Evolutionary conservation across 2,329 filamentous ascomycete genomes (phyloP), one percentile per base, ranked within the genome.

Genomic region (Whalleya microplaca): DNA sequence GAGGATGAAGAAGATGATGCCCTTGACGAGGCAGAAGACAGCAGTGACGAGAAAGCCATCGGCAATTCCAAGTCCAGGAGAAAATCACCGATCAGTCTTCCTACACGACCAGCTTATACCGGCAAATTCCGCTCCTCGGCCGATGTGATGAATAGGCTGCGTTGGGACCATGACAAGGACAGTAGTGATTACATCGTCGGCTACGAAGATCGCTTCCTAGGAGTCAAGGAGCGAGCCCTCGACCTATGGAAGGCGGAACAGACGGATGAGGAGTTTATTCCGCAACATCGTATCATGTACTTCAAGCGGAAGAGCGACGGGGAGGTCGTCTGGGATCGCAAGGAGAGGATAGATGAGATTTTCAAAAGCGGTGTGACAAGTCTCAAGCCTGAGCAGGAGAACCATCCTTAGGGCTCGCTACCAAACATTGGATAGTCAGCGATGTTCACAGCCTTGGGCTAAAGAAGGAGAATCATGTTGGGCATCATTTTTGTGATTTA

Each of bases 241-340:
- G 79, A 79, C 49, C 72, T 76, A 27, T 88, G 85, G 85, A 85
- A 83, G 73, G 76, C 73, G 16, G 84, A 87, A 64, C 80, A 83
- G 70, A 86, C 84, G 29, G 81, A 87, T 61, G 84, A 87, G 56
- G 85, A 88, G 69, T 88, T 86, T 64, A 87, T 88, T 53, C 85
- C 85, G 6, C 83, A 87, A 70, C 84, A 87, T 65, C 76, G 85
- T 16, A 84, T 88, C 59, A 67, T 85, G 53, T 87, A 85, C 68
- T 87, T 88, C 65, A 84, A 79, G 69, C 75, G 79, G 10, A 78
- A 71, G 66, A 80, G 76, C 54, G 82, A 84, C 56, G 76, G 76
- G 0, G 68, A 66, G 3, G 69, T 81, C n/a, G 74, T 86, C 3
- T 87, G 85, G 84, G 83, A 87, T 64, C 72, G 81, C 58, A 76